These are phyloP conservation scores for Kluyveromyces dobzhanskii DNA, from an alignment of 805 yeast species.

Conservation along the genomic window DNA sequence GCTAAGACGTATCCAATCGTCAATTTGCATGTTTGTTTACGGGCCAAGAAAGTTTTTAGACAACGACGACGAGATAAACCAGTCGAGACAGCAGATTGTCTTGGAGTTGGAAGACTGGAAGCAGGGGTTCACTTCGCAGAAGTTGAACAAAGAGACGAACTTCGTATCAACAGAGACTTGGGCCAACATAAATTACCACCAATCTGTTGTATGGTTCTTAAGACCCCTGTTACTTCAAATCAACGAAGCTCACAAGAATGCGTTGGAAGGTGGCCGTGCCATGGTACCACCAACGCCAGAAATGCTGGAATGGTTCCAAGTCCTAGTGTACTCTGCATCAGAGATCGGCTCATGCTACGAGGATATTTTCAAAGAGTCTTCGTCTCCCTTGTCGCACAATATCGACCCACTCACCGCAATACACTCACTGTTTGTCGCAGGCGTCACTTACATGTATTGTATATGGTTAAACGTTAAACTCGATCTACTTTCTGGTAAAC, in stretches of 20 bases:
- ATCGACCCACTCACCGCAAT: conserved; percentile 22
- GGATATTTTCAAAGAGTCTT: conserved; percentile 8
- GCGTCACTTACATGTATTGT: conserved; percentile 5
- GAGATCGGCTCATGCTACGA: conserved; percentile 26
- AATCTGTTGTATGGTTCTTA: conserved; percentile 25
- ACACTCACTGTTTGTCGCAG: conserved; percentile 18
- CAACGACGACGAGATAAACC: conserved; percentile 18
- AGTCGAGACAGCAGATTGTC: conserved; percentile 26
- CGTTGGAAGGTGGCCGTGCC: neutral
- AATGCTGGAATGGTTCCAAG: conserved; percentile 26
- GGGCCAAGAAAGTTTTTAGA: conserved; percentile 21
- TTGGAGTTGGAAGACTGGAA: conserved; percentile 29
- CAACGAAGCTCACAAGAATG: conserved; percentile 6
- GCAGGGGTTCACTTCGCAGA: conserved; percentile 20
- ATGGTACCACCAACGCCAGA: conserved; percentile 11
- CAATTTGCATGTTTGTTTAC: conserved; percentile 29
- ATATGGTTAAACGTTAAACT: conserved; percentile 5
- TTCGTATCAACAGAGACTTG: conserved; percentile 27
- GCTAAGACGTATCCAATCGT: conserved; percentile 28
- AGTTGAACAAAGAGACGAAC: conserved; percentile 14
- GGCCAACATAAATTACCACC: conserved; percentile 29
- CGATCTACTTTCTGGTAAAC: neutral
- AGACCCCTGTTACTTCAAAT: conserved; percentile 26
- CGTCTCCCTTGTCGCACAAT: neutral
- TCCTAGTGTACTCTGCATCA: conserved; percentile 27